phyloP scores from a whole-genome alignment of 345 rosid species.

The Dovyalis caffra region DNA sequence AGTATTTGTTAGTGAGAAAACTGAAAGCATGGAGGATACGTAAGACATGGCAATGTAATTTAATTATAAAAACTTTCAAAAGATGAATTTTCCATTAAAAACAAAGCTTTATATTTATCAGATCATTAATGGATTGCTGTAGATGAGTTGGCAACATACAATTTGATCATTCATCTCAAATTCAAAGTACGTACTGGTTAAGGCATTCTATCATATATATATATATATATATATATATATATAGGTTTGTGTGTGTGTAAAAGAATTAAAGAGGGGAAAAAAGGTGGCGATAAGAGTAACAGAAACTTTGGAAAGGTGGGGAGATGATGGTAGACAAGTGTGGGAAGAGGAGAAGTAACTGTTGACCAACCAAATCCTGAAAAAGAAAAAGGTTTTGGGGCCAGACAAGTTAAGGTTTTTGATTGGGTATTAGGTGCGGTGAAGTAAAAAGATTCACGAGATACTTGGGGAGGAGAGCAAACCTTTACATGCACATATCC shows the following conservation, averaged over 20 bases:
- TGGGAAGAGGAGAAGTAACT: not conserved
- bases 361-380: not conserved
- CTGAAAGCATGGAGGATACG: not conserved
- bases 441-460: constrained; percentile 42
- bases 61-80: no score
- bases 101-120: no score
- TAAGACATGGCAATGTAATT: no score
- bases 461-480: constrained; percentile 20
- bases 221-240: no score
- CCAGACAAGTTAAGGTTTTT: not conserved
- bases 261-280: no score
- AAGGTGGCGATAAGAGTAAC: not conserved
- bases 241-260: no score
- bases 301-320: not conserved
- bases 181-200: not conserved
- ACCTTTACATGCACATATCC: not conserved
- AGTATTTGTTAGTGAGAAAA: no score
- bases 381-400: not conserved
- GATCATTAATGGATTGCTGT: no score
- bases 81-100: not conserved
- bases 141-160: not conserved
- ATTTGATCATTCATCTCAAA: not conserved
- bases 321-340: not conserved
- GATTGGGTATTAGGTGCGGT: constrained; percentile 35
- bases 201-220: not conserved